Percentiles rank a stretch among this genome's conserved stretches.
phyloP scores from a whole-genome alignment of 179 eudicot species.

The Beta macrorhiza region DNA sequence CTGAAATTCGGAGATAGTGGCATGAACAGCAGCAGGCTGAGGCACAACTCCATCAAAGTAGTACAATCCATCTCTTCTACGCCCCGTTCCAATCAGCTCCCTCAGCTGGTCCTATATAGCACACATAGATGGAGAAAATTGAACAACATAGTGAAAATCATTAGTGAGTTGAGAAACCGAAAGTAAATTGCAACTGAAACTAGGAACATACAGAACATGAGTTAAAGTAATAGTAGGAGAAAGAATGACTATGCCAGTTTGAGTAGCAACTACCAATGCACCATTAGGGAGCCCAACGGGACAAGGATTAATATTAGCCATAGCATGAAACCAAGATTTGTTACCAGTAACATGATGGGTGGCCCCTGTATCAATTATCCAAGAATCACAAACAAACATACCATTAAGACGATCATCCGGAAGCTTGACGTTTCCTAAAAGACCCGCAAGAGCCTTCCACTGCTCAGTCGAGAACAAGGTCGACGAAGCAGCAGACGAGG shows the following conservation, averaged over 20 bases:
- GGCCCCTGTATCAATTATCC: slow-evolving; percentile 7
- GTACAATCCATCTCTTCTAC: not conserved
- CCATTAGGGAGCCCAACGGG: slow-evolving; percentile 2
- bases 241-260: not conserved
- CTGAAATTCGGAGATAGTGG: not conserved
- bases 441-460: not conserved
- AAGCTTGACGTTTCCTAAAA: not conserved
- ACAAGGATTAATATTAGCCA: not conserved
- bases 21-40: not conserved
- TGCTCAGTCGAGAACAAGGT: not conserved
- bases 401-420: not conserved
- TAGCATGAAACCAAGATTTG: not conserved
- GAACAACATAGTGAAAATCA: not conserved
- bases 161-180: not conserved
- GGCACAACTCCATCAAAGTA: not conserved
- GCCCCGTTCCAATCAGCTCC: not conserved
- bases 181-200: not conserved
- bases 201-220: not conserved
- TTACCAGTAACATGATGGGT: not conserved
- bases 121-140: not conserved
- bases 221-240: too few relatives aligned
- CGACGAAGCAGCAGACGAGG: too few relatives aligned
- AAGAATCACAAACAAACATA: not conserved
- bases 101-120: not conserved
- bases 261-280: not conserved